Evolutionary conservation across 805 yeast genomes (phyloP).

Genomic region (Starmerella powellii): DNA sequence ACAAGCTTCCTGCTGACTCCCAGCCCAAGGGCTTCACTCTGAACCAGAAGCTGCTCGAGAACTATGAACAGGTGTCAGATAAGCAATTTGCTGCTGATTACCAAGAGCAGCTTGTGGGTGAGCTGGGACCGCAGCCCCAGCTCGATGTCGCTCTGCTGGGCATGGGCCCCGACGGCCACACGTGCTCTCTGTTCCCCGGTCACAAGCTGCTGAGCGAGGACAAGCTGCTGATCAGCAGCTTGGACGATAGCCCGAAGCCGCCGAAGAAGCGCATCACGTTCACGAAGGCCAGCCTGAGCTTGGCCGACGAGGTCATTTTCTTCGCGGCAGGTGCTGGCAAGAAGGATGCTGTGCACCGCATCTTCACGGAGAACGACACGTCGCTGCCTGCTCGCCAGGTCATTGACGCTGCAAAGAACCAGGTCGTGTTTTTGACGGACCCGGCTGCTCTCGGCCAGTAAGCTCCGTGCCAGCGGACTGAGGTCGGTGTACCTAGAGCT

Average conservation of each 20-base stretch:
- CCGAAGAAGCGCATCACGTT: conserved; percentile 83
- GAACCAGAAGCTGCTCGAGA: conserved; percentile 40
- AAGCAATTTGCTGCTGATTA: conserved; percentile 36
- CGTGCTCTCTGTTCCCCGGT: conserved; percentile 85
- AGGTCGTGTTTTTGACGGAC: conserved; percentile 74
- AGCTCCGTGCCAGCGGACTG: no score
- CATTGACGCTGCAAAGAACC: conserved; percentile 39
- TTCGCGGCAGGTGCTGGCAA: conserved; percentile 86
- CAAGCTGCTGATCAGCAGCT: conserved; percentile 43
- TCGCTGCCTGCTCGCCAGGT: conserved; percentile 60
- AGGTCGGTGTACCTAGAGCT: no score
- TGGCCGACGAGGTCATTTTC: conserved; percentile 50
- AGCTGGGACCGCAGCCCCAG: conserved; percentile 27
- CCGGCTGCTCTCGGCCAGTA: conserved; percentile 52
- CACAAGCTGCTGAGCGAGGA: conserved; percentile 51
- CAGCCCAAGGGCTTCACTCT: conserved; percentile 27
- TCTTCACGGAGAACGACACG: conserved; percentile 40
- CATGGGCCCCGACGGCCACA: conserved; percentile 94
- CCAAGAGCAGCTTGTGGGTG: conserved; percentile 43
- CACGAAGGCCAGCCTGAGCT: conserved; percentile 62
- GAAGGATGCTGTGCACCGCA: conserved; percentile 55
- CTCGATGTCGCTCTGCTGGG: conserved; percentile 68
- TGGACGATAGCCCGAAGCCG: conserved; percentile 82
- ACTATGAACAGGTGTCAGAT: conserved; percentile 6
- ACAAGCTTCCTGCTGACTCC: conserved; percentile 28